These are phyloP conservation scores for Ophiocytium majus DNA, from an alignment of 352 stramenopile species.

Conservation along the genomic window DNA sequence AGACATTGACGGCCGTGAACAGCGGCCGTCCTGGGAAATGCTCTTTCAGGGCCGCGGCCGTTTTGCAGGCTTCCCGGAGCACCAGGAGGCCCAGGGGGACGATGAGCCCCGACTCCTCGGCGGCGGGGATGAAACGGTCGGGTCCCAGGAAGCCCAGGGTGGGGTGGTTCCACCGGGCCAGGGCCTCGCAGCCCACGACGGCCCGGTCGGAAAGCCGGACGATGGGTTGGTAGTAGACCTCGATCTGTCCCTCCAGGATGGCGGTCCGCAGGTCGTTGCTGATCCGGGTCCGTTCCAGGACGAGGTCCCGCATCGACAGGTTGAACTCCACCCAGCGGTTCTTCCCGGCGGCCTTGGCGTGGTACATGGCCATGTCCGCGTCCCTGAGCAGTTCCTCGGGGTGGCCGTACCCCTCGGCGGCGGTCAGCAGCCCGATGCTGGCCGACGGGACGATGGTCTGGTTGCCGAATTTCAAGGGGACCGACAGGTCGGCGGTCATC, in stretches of 20 bases:
- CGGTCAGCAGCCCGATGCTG: background rate
- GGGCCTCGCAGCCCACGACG: background rate
- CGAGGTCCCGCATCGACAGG: background rate
- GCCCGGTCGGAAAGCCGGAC: background rate
- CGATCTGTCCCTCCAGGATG: background rate
- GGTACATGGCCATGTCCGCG: background rate
- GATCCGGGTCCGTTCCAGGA: no score
- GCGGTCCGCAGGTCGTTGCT: background rate
- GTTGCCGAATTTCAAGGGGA: background rate
- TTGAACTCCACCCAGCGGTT: background rate
- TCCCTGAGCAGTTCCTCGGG: background rate
- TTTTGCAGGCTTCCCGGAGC: background rate
- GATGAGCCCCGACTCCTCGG: no score
- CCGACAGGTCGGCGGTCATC: background rate
- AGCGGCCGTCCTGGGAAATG: no score
- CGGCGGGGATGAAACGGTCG: background rate
- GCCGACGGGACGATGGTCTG: background rate
- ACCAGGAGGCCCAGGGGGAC: background rate
- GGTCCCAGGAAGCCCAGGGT: background rate
- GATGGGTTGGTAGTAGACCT: background rate
- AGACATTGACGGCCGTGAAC: constrained; percentile 1
- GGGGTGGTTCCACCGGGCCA: background rate
- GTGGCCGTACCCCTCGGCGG: background rate
- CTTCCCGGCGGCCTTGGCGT: background rate
- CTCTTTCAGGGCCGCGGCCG: no score